These are phyloP conservation scores for Berberis vulgaris DNA, from an alignment of 164 flowering plant genomes.

Conservation along the genomic window DNA sequence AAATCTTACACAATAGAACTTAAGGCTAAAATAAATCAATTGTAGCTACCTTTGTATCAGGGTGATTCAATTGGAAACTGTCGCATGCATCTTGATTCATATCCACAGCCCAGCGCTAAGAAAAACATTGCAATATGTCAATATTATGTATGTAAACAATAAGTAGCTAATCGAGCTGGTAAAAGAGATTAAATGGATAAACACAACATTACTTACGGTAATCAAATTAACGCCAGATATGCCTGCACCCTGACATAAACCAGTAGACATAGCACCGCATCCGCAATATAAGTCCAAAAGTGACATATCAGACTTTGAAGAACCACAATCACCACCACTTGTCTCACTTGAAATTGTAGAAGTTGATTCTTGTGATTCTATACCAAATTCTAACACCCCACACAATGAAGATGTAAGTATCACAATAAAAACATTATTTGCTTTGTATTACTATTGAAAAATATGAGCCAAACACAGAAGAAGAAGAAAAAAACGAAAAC, in stretches of 20 bases:
- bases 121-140: not conserved
- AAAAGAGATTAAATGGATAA: not conserved
- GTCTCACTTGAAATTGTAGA: not conserved
- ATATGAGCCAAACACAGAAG: not conserved
- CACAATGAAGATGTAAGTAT: too few relatives aligned
- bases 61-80: constrained; percentile 61
- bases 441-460: too few relatives aligned
- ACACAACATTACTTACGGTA: constrained; percentile 40
- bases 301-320: not conserved
- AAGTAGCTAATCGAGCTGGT: too few relatives aligned
- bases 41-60: constrained; percentile 55
- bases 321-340: not conserved
- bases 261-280: constrained; percentile 95
- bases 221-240: constrained; percentile 43
- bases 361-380: not conserved
- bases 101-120: constrained; percentile 92
- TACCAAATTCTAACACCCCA: too few relatives aligned
- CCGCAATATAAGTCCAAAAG: constrained; percentile 73
- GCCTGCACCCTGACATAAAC: constrained; percentile 69
- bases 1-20: not conserved
- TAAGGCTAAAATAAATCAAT: too few relatives aligned
- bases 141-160: not conserved
- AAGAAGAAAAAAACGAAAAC: not conserved
- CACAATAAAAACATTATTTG: too few relatives aligned
- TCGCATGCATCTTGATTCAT: constrained; percentile 58